phyloP scores from a whole-genome alignment of 495 filamentous ascomycete genomes.

The Trichoderma parareesei region DNA sequence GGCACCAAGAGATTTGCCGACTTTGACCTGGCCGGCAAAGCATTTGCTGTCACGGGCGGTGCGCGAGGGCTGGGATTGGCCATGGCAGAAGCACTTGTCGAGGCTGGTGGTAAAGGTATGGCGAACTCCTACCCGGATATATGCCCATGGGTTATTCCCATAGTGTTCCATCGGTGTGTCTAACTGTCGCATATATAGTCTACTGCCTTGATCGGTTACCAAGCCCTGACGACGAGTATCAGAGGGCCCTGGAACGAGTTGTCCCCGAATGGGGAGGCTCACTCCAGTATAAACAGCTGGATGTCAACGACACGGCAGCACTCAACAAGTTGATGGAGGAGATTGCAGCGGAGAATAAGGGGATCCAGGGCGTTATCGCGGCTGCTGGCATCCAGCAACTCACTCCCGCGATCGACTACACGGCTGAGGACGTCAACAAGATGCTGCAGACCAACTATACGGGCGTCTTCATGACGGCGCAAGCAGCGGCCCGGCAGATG shows the following conservation, averaged over 20 bases:
- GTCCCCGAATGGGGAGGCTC: conserved; percentile 41
- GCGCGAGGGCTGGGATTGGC: conserved; percentile 55
- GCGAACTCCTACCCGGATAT: background rate
- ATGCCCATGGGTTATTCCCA: too few species aligned
- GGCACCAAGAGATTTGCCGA: conserved; percentile 25
- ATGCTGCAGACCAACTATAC: conserved; percentile 74
- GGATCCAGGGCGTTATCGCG: conserved; percentile 67
- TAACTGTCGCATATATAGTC: conserved; percentile 35
- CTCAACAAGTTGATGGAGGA: conserved; percentile 45
- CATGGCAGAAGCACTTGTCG: conserved; percentile 60
- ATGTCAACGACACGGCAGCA: conserved; percentile 51
- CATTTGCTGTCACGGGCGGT: conserved; percentile 56
- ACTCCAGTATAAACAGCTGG: conserved; percentile 54
- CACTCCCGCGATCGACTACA: conserved; percentile 61
- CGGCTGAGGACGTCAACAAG: conserved; percentile 53
- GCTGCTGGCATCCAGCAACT: conserved; percentile 70
- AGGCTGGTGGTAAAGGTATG: conserved; percentile 54
- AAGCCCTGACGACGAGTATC: conserved; percentile 41
- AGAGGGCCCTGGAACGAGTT: conserved; percentile 40
- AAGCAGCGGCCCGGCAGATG: conserved; percentile 68
- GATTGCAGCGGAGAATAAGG: conserved; percentile 46
- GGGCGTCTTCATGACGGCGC: conserved; percentile 67
- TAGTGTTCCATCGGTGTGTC: too few species aligned
- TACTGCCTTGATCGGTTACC: conserved; percentile 54
- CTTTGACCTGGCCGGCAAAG: conserved; percentile 50